Evolutionary conservation across 495 filamentous ascomycete genomes (phyloP).

Genomic region (Penicillium simplicissimum): DNA sequence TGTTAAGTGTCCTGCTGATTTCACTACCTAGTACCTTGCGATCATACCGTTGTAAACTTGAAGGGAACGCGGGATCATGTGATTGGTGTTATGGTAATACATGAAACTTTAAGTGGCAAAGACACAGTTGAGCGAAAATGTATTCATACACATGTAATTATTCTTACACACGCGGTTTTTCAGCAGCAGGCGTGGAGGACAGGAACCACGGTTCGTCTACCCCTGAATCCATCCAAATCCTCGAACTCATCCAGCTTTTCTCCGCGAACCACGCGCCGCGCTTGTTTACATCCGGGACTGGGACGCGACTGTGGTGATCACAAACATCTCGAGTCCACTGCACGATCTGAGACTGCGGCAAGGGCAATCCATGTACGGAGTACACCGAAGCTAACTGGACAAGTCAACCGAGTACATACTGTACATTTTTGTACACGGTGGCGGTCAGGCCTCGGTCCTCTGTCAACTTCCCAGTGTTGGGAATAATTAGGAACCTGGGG

Average conservation of each 20-base stretch:
- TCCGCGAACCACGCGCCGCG: conserved; percentile 20
- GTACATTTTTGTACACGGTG: not conserved
- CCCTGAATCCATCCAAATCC: conserved; percentile 23
- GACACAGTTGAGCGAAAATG: not conserved
- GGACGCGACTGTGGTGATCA: not conserved
- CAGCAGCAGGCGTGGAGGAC: not conserved
- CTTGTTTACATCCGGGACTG: conserved; percentile 26
- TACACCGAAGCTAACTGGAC: not conserved
- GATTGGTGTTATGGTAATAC: not conserved
- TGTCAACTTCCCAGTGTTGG: not conserved
- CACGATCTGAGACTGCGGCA: conserved; percentile 12
- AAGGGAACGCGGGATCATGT: conserved; percentile 4
- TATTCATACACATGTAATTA: not conserved
- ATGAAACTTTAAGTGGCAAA: not conserved
- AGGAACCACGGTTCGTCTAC: conserved; percentile 42
- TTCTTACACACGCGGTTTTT: not conserved
- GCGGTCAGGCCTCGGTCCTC: conserved; percentile 6
- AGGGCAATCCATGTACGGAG: conserved; percentile 6
- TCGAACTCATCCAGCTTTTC: conserved; percentile 4
- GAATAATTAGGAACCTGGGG: not conserved
- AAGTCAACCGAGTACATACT: not conserved
- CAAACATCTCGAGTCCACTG: conserved; percentile 2
- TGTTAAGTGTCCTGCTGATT: too few relatives aligned
- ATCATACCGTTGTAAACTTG: not conserved
- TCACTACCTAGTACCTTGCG: not conserved